Percentiles rank a stretch among this genome's conserved stretches.
These are phyloP conservation scores for Erythrophleum ivorense DNA, from an alignment of 331 rosid species.

Conservation along the genomic window DNA sequence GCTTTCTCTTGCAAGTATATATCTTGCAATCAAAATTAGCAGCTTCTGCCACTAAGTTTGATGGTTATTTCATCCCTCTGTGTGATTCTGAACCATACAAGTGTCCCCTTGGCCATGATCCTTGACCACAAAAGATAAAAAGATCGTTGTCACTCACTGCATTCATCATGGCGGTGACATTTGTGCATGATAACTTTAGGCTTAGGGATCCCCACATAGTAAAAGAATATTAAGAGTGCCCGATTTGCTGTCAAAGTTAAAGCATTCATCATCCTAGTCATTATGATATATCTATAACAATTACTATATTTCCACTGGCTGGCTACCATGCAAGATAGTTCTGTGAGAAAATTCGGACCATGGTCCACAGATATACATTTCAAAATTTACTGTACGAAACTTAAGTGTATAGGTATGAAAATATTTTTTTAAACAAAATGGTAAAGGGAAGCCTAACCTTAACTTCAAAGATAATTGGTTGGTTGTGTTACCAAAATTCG, in stretches of 20 bases:
- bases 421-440: constrained; percentile 26
- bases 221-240: constrained; percentile 15
- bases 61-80: neutral
- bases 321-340: constrained; percentile 26
- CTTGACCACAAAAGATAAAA: constrained; percentile 38
- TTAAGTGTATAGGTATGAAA: constrained; percentile 18
- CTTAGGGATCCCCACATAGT: constrained; percentile 27
- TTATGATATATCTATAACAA: constrained; percentile 17
- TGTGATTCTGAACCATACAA: neutral
- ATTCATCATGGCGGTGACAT: constrained; percentile 44
- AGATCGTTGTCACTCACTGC: constrained; percentile 46
- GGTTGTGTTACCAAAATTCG: constrained; percentile 54
- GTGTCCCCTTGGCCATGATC: constrained; percentile 35
- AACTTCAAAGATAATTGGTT: constrained; percentile 51
- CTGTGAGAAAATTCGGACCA: neutral
- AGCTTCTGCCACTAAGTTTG: neutral
- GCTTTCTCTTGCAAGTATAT: neutral
- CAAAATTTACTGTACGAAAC: constrained; percentile 16
- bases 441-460: constrained; percentile 47
- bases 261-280: constrained; percentile 42
- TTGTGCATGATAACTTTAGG: constrained; percentile 40
- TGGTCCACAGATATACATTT: neutral
- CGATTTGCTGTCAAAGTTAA: constrained; percentile 42
- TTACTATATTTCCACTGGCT: constrained; percentile 32
- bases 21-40: constrained; percentile 36